These are phyloP conservation scores for Kodamaea ohmeri DNA, from an alignment of 1,139 yeast species.

Conservation along the genomic window DNA sequence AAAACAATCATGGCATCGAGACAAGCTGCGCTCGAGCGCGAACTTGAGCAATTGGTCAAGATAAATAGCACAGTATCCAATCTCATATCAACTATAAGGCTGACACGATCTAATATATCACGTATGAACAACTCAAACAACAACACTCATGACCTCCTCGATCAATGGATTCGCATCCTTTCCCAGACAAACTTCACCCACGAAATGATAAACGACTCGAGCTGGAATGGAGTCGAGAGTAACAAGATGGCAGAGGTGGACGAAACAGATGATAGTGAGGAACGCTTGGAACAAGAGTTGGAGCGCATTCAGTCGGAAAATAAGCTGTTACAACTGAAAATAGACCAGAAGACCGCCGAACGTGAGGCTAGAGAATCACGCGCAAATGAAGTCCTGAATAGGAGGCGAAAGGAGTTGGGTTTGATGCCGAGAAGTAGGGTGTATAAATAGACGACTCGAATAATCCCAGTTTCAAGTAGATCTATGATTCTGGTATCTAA, in stretches of 20 bases:
- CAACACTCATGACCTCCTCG: conserved; percentile 37
- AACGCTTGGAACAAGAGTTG: conserved; percentile 26
- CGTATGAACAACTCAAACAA: conserved; percentile 33
- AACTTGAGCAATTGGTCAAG: conserved; percentile 32
- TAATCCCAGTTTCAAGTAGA: background rate
- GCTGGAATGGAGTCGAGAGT: conserved; percentile 31
- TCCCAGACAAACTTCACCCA: conserved; percentile 46
- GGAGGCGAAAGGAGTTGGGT: conserved; percentile 28
- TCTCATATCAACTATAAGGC: conserved; percentile 29
- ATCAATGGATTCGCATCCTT: conserved; percentile 46
- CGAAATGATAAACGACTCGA: conserved; percentile 31
- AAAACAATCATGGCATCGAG: conserved; percentile 15
- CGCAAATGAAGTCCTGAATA: conserved; percentile 17
- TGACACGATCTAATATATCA: conserved; percentile 29
- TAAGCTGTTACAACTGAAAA: conserved; percentile 24
- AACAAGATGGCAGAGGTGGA: conserved; percentile 18
- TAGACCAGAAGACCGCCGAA: conserved; percentile 25
- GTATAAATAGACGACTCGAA: conserved; percentile 7
- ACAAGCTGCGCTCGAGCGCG: conserved; percentile 36
- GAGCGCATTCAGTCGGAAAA: conserved; percentile 29
- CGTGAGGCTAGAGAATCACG: conserved; percentile 17
- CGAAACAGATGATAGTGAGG: conserved; percentile 23
- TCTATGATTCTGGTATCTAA: too few species aligned
- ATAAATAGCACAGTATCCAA: conserved; percentile 33
- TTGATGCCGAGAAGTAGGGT: conserved; percentile 12